A percentile compares a stretch with the other conserved stretches of the same genome.
phyloP scores from a whole-genome alignment of 768 basidiomycete species.

The Xerocomellus intermedius region DNA sequence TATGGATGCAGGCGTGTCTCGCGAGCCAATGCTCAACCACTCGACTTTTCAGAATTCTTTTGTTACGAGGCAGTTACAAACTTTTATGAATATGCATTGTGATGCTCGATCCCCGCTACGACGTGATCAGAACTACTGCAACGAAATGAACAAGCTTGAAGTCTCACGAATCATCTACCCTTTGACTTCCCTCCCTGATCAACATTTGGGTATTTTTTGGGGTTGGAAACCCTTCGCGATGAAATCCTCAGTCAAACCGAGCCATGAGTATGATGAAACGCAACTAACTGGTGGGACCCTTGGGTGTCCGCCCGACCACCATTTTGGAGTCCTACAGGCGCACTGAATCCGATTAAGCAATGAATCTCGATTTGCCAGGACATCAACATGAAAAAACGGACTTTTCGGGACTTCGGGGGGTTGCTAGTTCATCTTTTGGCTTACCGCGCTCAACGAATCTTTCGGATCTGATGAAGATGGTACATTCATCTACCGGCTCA shows the following conservation, averaged over 20 bases:
- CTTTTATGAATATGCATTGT: too few species aligned
- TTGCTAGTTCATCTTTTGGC: fast-evolving
- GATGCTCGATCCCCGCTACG: too few species aligned
- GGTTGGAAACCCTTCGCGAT: background rate
- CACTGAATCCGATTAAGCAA: background rate
- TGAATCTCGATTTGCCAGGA: background rate
- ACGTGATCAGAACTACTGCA: too few species aligned
- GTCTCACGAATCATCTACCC: background rate
- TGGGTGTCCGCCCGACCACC: background rate
- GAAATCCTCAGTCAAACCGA: background rate
- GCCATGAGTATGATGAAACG: background rate
- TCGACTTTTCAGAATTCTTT: too few species aligned
- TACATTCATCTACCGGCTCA: background rate
- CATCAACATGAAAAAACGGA: background rate
- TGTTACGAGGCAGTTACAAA: too few species aligned
- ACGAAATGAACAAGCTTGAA: background rate
- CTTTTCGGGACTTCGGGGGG: background rate
- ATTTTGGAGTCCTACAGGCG: fast-evolving
- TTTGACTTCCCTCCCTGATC: too few species aligned
- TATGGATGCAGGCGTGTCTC: too few species aligned
- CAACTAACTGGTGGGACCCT: background rate
- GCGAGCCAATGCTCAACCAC: background rate
- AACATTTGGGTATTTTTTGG: background rate
- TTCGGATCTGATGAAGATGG: background rate
- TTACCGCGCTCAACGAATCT: slow-evolving; percentile 12